These are phyloP conservation scores for Suillus lakei DNA, from an alignment of 768 basidiomycete genomes.

Conservation along the genomic window DNA sequence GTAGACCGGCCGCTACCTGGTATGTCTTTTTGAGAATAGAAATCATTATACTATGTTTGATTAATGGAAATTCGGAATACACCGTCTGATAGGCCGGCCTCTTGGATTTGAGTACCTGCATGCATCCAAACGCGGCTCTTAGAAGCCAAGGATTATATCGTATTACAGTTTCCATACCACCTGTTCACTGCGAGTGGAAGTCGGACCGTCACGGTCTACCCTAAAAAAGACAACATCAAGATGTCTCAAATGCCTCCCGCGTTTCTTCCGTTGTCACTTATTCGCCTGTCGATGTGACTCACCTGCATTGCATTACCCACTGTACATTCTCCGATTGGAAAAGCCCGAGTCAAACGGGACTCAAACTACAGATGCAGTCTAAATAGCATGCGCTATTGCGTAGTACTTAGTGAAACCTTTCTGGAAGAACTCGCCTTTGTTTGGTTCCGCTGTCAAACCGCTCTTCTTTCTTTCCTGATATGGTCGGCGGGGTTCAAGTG, in stretches of 20 bases:
- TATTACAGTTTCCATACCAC: conserved; percentile 37
- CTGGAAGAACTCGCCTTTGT: conserved; percentile 3
- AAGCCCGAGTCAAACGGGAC: neutral
- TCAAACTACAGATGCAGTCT: neutral
- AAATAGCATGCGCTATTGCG: neutral
- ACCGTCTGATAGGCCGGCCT: conserved; percentile 45
- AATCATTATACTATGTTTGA: neutral
- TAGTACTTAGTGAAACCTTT: neutral
- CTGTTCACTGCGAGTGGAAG: conserved; percentile 39
- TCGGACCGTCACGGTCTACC: conserved; percentile 41
- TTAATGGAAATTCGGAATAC: conserved; percentile 5
- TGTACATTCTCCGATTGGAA: neutral
- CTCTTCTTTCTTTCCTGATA: neutral
- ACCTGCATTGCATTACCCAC: neutral
- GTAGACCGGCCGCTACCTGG: conserved; percentile 45
- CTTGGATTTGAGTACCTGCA: conserved; percentile 38
- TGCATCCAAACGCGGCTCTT: conserved; percentile 37
- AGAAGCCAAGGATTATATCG: conserved; percentile 34
- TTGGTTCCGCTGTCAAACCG: conserved; percentile 13
- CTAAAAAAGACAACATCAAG: neutral
- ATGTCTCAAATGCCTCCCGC: neutral
- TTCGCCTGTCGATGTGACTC: neutral
- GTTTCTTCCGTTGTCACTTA: neutral
- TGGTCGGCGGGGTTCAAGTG: neutral
- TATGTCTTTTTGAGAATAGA: conserved; percentile 21